A percentile compares a stretch with the other conserved stretches of the same genome.
phyloP scores from a whole-genome alignment of 106 monocot species.

The Dioscorea dumetorum region DNA sequence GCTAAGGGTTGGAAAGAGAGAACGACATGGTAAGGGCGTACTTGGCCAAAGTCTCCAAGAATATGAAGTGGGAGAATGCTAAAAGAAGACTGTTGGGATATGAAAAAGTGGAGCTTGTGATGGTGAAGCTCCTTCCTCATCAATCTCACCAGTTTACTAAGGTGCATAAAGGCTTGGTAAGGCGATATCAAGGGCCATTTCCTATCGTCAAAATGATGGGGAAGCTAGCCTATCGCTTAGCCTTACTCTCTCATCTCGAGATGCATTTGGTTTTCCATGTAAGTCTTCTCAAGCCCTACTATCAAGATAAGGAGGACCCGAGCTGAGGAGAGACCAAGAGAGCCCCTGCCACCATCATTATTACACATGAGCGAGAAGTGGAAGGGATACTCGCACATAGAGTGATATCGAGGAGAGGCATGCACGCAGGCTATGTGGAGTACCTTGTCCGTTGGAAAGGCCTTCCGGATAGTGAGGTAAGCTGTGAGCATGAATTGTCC shows the following conservation, averaged over 20 bases:
- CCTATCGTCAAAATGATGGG: neutral
- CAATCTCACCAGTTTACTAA: neutral
- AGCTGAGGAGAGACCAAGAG: neutral
- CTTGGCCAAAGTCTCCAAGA: no score
- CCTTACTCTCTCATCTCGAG: neutral
- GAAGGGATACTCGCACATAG: no score
- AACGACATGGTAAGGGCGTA: neutral
- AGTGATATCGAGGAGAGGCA: no score
- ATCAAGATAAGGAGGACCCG: neutral
- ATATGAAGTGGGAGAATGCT: neutral
- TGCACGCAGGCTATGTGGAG: no score
- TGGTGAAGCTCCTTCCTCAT: neutral
- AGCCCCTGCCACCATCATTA: no score
- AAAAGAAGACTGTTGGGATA: neutral
- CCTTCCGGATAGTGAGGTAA: no score
- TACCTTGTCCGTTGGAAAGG: no score
- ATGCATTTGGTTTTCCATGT: conserved; percentile 1
- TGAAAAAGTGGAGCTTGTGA: neutral
- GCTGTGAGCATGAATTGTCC: no score
- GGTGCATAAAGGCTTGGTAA: neutral
- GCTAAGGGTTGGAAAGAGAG: neutral
- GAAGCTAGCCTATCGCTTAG: neutral
- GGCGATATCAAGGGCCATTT: conserved; percentile 5
- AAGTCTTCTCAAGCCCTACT: neutral
- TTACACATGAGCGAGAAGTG: no score